A percentile compares a stretch with the other conserved stretches of the same genome.
These are phyloP conservation scores for Ceratobasidium sp. DNA, from an alignment of 1,284 basidiomycete species.

Conservation along the genomic window DNA sequence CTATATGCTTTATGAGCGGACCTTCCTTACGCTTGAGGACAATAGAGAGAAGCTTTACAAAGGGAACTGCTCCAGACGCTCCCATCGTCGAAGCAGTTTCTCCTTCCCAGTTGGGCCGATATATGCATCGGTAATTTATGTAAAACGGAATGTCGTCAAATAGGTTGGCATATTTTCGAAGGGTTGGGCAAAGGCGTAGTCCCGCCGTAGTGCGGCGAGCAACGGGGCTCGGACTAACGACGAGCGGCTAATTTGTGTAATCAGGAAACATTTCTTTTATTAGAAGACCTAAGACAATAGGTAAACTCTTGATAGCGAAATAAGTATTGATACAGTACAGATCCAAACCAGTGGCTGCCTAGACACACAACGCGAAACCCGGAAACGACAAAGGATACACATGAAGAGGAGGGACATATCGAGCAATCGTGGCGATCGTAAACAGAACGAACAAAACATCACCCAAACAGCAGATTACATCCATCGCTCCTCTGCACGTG, in stretches of 20 bases:
- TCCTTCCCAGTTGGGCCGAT: too few relatives aligned
- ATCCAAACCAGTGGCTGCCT: not conserved
- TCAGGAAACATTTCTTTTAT: not conserved
- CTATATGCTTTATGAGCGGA: too few relatives aligned
- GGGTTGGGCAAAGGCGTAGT: not conserved
- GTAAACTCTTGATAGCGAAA: not conserved
- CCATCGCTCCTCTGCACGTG: slow-evolving; percentile 30
- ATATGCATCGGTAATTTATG: not conserved
- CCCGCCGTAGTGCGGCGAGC: not conserved
- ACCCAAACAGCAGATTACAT: too few relatives aligned
- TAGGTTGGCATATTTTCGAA: too few relatives aligned
- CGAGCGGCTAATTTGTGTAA: too few relatives aligned
- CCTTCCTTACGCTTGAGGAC: too few relatives aligned
- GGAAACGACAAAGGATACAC: not conserved
- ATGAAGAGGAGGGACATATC: not conserved
- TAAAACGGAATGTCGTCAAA: not conserved
- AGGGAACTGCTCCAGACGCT: not conserved
- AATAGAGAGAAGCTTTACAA: not conserved
- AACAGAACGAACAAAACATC: not conserved
- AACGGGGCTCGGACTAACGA: not conserved
- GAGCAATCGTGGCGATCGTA: not conserved
- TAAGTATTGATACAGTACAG: slow-evolving; percentile 3
- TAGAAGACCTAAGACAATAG: not conserved
- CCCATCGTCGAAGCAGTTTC: not conserved
- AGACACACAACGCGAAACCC: not conserved